phyloP scores from a whole-genome alignment of 768 basidiomycete genomes.

The Suillus alpinus region DNA sequence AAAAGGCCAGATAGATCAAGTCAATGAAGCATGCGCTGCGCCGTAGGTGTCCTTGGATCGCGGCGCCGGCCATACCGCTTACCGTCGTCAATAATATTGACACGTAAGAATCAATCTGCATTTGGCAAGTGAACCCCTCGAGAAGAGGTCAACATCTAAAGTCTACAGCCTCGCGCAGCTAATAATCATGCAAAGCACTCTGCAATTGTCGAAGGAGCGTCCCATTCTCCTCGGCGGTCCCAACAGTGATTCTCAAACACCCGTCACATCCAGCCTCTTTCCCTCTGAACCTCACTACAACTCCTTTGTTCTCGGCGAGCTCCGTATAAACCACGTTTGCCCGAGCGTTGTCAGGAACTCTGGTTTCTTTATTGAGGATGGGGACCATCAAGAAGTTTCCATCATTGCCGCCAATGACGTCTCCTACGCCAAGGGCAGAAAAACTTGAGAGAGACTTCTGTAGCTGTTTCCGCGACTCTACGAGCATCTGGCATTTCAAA shows the following conservation, averaged over 20 bases:
- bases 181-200: conserved; percentile 41
- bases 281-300: conserved; percentile 91
- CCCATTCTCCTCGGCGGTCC: conserved; percentile 76
- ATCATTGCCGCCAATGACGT: conserved; percentile 73
- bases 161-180: background rate
- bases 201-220: conserved; percentile 53
- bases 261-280: conserved; percentile 82
- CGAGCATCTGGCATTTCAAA: conserved; percentile 57
- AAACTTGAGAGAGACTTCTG: conserved; percentile 48
- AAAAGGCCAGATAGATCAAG: background rate
- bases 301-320: conserved; percentile 79
- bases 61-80: background rate
- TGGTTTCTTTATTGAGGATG: conserved; percentile 48
- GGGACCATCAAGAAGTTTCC: conserved; percentile 91
- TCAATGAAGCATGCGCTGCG: background rate
- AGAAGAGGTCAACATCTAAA: background rate
- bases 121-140: conserved; percentile 1
- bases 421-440: conserved; percentile 54
- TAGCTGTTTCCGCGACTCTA: conserved; percentile 55
- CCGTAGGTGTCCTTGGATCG: conserved; percentile 1
- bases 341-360: conserved; percentile 53
- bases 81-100: background rate
- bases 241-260: conserved; percentile 88
- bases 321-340: conserved; percentile 69
- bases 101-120: background rate